phyloP scores from a whole-genome alignment of 305 asterid genomes.

The Fraxinus paxiana region DNA sequence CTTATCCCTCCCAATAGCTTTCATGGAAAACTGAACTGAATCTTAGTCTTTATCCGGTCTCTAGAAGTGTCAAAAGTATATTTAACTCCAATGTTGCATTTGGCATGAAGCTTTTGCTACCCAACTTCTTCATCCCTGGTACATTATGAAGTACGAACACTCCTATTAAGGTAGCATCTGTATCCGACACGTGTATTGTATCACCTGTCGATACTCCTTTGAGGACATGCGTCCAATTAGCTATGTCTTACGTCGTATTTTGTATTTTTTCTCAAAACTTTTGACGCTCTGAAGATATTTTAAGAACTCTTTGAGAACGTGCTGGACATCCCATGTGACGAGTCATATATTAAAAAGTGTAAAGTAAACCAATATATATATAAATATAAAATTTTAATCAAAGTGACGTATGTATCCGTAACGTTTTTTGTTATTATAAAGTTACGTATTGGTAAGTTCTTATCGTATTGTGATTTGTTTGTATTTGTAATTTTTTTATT shows the following conservation, averaged over 20 bases:
- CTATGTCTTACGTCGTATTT: not conserved
- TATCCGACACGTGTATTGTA: not conserved
- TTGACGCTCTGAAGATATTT: not conserved
- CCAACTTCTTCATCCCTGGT: not conserved
- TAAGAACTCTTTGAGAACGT: not conserved
- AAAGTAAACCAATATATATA: not conserved
- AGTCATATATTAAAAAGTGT: not conserved
- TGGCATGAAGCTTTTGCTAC: not conserved
- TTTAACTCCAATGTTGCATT: not conserved
- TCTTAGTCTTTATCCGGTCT: not conserved
- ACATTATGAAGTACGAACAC: not conserved
- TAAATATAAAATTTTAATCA: not conserved
- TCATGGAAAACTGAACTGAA: not conserved
- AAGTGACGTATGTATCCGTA: not conserved
- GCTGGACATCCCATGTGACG: not conserved
- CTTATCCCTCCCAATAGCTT: slow-evolving; percentile 7
- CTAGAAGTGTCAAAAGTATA: slow-evolving; percentile 1
- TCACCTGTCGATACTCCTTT: not conserved
- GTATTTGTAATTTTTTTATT: not conserved
- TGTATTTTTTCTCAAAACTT: not conserved
- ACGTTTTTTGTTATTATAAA: not conserved
- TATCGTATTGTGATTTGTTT: not conserved
- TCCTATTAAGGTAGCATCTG: not conserved
- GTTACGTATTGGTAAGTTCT: not conserved
- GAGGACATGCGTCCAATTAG: not conserved